Evolutionary conservation across 2,329 filamentous ascomycete genomes (phyloP).

Genomic region (Calonectria ilicicola): DNA sequence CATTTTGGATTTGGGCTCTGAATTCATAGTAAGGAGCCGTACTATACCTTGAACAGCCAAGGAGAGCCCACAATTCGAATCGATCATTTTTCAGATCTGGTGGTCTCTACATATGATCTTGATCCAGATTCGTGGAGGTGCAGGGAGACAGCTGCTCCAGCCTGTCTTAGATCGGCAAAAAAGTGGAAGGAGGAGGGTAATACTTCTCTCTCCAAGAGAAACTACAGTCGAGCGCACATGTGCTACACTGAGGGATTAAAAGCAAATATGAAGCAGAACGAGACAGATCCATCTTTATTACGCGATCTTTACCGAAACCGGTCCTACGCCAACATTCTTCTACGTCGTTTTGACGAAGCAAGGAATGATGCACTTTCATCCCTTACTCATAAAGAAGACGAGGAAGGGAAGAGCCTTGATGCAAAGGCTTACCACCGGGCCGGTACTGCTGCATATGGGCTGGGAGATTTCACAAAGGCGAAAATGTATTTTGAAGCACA

Average conservation of each 20-base stretch:
- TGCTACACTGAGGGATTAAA: conserved; percentile 44
- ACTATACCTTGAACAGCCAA: conserved; percentile 56
- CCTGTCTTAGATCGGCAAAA: conserved; percentile 23
- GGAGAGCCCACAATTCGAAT: conserved; percentile 55
- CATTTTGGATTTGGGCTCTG: conserved; percentile 46
- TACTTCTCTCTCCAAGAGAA: conserved; percentile 38
- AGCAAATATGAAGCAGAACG: background rate
- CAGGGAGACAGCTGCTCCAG: accelerated
- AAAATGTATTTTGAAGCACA: conserved; percentile 40
- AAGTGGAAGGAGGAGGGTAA: conserved; percentile 46
- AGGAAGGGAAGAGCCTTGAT: conserved; percentile 36
- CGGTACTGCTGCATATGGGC: conserved; percentile 45
- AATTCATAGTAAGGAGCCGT: conserved; percentile 63
- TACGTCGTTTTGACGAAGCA: conserved; percentile 47
- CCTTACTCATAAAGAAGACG: conserved; percentile 32
- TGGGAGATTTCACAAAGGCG: conserved; percentile 41
- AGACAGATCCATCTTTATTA: conserved; percentile 27
- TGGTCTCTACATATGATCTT: conserved; percentile 28
- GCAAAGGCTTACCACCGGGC: conserved; percentile 49
- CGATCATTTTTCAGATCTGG: conserved; percentile 48
- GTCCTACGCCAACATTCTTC: conserved; percentile 46
- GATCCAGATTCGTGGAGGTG: conserved; percentile 34
- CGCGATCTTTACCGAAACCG: conserved; percentile 49
- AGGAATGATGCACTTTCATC: conserved; percentile 45
- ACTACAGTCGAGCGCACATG: conserved; percentile 33